A percentile compares a stretch with the other conserved stretches of the same genome.
Evolutionary conservation across 495 filamentous ascomycete genomes (phyloP).

Genomic region (Aspergillus asperescens): DNA sequence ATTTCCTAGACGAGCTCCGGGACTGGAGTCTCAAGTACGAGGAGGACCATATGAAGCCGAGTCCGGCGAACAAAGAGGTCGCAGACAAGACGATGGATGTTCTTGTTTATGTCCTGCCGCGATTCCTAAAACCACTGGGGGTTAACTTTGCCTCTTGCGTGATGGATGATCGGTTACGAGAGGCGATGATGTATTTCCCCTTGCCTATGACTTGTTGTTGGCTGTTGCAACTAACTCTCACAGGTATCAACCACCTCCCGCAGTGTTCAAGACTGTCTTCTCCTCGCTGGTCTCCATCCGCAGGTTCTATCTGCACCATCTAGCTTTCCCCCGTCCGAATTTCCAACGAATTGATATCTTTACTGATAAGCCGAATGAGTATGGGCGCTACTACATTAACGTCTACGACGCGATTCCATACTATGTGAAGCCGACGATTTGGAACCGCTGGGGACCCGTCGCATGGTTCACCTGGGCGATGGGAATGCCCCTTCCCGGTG

Average conservation of each 20-base stretch:
- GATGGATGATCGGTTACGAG: constrained; percentile 56
- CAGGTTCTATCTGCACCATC: constrained; percentile 46
- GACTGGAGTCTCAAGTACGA: constrained; percentile 55
- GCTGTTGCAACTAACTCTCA: too few relatives aligned
- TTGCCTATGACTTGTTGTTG: neutral
- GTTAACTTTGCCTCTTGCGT: constrained; percentile 46
- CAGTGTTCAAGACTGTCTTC: constrained; percentile 33
- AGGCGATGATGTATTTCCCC: constrained; percentile 52
- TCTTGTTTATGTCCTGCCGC: constrained; percentile 51
- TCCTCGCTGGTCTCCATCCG: constrained; percentile 39
- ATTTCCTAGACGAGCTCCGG: constrained; percentile 55
- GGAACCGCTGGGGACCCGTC: constrained; percentile 51
- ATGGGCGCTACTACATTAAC: constrained; percentile 47
- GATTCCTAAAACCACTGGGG: constrained; percentile 40
- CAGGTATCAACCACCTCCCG: constrained; percentile 42
- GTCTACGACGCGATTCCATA: constrained; percentile 48
- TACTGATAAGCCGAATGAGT: constrained; percentile 39
- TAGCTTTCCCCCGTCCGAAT: constrained; percentile 49
- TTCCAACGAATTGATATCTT: constrained; percentile 44
- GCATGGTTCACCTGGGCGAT: constrained; percentile 47
- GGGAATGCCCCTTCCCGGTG: constrained; percentile 55
- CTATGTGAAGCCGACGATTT: constrained; percentile 54
- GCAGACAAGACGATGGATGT: constrained; percentile 54
- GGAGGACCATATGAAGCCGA: constrained; percentile 51
- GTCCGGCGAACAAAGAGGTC: constrained; percentile 44